A percentile compares a stretch with the other conserved stretches of the same genome.
These are phyloP conservation scores for Rhodotorula sp. DNA, from an alignment of 1,284 basidiomycete genomes.

Conservation along the genomic window DNA sequence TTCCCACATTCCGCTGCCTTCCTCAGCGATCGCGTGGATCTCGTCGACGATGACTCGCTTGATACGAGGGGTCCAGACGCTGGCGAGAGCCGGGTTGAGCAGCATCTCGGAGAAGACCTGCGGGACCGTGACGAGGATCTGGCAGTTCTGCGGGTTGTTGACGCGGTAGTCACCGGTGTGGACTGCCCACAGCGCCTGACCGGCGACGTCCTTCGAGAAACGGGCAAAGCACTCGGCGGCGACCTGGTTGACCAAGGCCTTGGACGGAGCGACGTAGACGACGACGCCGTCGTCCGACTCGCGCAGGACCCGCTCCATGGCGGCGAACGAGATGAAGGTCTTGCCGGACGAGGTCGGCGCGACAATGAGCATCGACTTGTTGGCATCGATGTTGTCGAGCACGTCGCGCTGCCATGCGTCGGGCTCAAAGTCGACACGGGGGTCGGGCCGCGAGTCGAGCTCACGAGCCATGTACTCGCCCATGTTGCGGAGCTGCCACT, in stretches of 20 bases:
- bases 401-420: slow-evolving; percentile 69
- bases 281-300: slow-evolving; percentile 63
- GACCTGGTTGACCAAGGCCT: slow-evolving; percentile 61
- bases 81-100: slow-evolving; percentile 62
- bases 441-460: slow-evolving; percentile 62
- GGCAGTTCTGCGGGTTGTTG: slow-evolving; percentile 59
- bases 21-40: slow-evolving; percentile 67
- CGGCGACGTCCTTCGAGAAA: slow-evolving; percentile 61
- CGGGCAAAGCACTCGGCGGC: slow-evolving; percentile 65
- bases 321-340: slow-evolving; percentile 71
- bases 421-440: slow-evolving; percentile 60
- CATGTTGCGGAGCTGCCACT: slow-evolving; percentile 66
- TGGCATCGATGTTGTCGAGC: slow-evolving; percentile 61
- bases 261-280: slow-evolving; percentile 71
- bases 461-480: slow-evolving; percentile 69
- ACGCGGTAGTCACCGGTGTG: slow-evolving; percentile 66
- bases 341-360: slow-evolving; percentile 58
- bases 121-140: slow-evolving; percentile 68
- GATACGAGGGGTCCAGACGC: slow-evolving; percentile 61
- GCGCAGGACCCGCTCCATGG: slow-evolving; percentile 66
- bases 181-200: slow-evolving; percentile 62
- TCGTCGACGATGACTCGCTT: slow-evolving; percentile 69
- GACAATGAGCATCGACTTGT: slow-evolving; percentile 63
- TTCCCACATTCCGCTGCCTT: slow-evolving; percentile 68
- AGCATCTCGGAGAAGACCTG: slow-evolving; percentile 67